Percentiles rank a stretch among this genome's conserved stretches.
These are phyloP conservation scores for Hyphopichia burtonii DNA, from an alignment of 1,139 yeast genomes.

Conservation along the genomic window DNA sequence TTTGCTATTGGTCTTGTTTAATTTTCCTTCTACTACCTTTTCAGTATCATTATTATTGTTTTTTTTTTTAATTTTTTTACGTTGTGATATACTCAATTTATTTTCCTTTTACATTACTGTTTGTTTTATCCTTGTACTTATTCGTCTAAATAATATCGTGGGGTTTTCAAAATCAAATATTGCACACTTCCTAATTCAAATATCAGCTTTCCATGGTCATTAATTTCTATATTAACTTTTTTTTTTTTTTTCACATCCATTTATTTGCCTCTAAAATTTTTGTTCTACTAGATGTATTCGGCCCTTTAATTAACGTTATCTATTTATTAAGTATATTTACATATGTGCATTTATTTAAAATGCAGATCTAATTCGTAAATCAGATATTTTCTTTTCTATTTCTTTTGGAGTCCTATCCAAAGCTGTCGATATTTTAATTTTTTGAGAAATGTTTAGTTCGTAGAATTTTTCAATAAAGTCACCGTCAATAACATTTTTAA, in stretches of 20 bases:
- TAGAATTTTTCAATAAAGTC: constrained; percentile 69
- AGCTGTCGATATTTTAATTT: constrained; percentile 49
- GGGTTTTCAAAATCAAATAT: too few relatives aligned
- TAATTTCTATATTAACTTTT: too few relatives aligned
- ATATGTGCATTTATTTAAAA: constrained; percentile 17
- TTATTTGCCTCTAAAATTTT: too few relatives aligned
- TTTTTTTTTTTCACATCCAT: too few relatives aligned
- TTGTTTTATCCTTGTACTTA: neutral
- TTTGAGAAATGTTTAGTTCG: constrained; percentile 33
- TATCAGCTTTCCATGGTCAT: too few relatives aligned
- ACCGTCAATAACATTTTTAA: constrained; percentile 79
- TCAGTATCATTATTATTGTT: neutral
- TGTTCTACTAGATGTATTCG: neutral
- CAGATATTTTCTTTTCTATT: constrained; percentile 59
- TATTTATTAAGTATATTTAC: neutral
- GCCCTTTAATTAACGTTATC: neutral
- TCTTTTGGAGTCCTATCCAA: constrained; percentile 60
- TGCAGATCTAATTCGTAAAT: constrained; percentile 53
- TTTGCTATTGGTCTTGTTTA: neutral
- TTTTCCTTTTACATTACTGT: neutral
- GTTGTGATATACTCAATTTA: neutral
- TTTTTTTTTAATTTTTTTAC: neutral
- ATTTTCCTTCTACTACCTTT: neutral
- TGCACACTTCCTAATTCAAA: too few relatives aligned
- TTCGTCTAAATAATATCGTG: neutral